phyloP scores from a whole-genome alignment of 2,329 filamentous ascomycete genomes.

The Verticillium nubilum region DNA sequence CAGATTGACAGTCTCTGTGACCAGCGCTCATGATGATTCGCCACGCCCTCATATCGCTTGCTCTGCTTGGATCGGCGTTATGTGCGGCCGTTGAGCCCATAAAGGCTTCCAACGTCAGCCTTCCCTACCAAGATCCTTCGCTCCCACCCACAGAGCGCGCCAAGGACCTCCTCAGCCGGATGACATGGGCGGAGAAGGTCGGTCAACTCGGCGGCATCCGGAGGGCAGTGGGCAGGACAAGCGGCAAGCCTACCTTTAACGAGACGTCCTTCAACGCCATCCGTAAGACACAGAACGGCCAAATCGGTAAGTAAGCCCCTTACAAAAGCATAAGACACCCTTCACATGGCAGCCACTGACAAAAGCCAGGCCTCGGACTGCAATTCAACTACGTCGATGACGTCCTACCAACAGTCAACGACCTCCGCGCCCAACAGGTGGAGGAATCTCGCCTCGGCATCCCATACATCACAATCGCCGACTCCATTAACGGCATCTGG shows the following conservation, averaged over 20 bases:
- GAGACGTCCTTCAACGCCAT: slow-evolving; percentile 3
- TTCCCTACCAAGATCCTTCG: not conserved
- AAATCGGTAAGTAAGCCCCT: slow-evolving; percentile 1
- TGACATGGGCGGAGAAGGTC: slow-evolving; percentile 10
- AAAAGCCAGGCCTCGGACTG: slow-evolving; percentile 16
- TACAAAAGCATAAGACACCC: too few species aligned
- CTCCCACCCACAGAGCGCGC: slow-evolving; percentile 4
- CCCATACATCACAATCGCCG: slow-evolving; percentile 18
- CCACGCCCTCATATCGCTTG: not conserved
- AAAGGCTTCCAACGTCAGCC: not conserved
- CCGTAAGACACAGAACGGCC: slow-evolving; percentile 7
- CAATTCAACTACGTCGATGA: slow-evolving; percentile 22
- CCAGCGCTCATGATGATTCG: not conserved
- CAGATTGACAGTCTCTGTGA: too few species aligned
- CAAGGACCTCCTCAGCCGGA: slow-evolving; percentile 4
- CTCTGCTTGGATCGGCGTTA: not conserved
- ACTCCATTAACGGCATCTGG: slow-evolving; percentile 23
- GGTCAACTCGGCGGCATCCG: slow-evolving; percentile 8
- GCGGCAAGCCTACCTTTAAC: slow-evolving; percentile 1
- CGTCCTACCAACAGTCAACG: slow-evolving; percentile 19
- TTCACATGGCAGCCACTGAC: not conserved
- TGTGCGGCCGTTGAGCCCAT: not conserved
- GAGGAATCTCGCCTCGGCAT: slow-evolving; percentile 15
- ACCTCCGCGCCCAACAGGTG: slow-evolving; percentile 14
- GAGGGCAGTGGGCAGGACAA: slow-evolving; percentile 3